Evolutionary conservation across 2,329 filamentous ascomycete species (phyloP).

Genomic region (Seiridium unicorne): DNA sequence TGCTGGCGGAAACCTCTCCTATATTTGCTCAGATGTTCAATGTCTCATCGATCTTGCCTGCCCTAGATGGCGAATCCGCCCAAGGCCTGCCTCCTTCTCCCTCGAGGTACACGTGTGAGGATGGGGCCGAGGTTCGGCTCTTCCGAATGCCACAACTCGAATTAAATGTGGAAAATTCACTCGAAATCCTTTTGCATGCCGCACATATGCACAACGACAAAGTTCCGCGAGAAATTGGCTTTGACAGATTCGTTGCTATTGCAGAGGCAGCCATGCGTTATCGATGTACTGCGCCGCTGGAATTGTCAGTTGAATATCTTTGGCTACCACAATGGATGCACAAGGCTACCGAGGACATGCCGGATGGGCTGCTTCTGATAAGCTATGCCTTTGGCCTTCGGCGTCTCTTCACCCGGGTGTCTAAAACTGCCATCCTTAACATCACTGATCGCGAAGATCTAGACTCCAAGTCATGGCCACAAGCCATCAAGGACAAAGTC

Average conservation of each 20-base stretch:
- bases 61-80: not conserved
- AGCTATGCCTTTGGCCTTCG: conserved; percentile 51
- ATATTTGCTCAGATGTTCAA: conserved; percentile 49
- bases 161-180: conserved; percentile 35
- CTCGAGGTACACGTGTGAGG: conserved; percentile 35
- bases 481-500: conserved; percentile 44
- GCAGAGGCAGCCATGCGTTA: conserved; percentile 50
- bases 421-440: conserved; percentile 48
- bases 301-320: conserved; percentile 46
- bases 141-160: conserved; percentile 55
- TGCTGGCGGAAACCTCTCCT: conserved; percentile 49
- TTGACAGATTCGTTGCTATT: conserved; percentile 50
- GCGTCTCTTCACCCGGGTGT: conserved; percentile 47
- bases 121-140: conserved; percentile 42
- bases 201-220: conserved; percentile 48
- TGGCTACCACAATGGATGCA: conserved; percentile 54
- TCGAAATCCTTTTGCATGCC: conserved; percentile 49
- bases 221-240: conserved; percentile 44
- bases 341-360: conserved; percentile 44
- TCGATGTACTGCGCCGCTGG: conserved; percentile 49
- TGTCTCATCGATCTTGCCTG: not conserved
- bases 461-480: conserved; percentile 43
- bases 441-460: conserved; percentile 41
- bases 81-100: conserved; percentile 30
- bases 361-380: conserved; percentile 49